These are phyloP conservation scores for Pulveroboletus sp. DNA, from an alignment of 768 basidiomycete species.

Conservation along the genomic window DNA sequence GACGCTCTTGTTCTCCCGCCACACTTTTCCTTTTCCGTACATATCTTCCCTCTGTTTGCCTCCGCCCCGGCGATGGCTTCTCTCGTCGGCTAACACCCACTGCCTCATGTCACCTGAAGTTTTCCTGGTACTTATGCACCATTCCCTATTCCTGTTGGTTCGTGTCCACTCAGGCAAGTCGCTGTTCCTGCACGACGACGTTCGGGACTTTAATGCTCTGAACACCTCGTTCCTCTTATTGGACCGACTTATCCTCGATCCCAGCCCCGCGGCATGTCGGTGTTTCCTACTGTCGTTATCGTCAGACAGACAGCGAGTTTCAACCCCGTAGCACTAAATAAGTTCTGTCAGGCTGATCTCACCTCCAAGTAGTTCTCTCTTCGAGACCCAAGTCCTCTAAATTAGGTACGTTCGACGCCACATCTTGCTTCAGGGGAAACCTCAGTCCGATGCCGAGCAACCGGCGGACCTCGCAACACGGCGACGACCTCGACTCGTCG, in stretches of 20 bases:
- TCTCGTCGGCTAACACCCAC: constrained; percentile 18
- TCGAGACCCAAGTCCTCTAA: not conserved
- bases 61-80: constrained; percentile 16
- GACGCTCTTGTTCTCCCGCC: constrained; percentile 9
- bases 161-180: not conserved
- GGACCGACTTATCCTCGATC: constrained; percentile 6
- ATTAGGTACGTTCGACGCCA: not conserved
- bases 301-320: not conserved
- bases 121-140: constrained; percentile 9
- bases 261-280: not conserved
- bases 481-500: constrained; percentile 8
- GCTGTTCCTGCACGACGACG: constrained; percentile 10
- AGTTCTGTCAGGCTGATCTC: constrained; percentile 9
- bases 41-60: constrained; percentile 6
- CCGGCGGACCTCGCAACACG: not conserved
- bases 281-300: not conserved
- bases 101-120: constrained; percentile 13
- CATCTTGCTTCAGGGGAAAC: not conserved
- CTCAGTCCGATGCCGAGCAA: not conserved
- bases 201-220: constrained; percentile 15
- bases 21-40: constrained; percentile 11
- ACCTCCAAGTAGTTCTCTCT: not conserved
- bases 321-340: not conserved
- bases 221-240: constrained; percentile 12
- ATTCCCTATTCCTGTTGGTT: not conserved